Evolutionary conservation across 345 rosid genomes (phyloP).

Genomic region (Camelina neglecta): DNA sequence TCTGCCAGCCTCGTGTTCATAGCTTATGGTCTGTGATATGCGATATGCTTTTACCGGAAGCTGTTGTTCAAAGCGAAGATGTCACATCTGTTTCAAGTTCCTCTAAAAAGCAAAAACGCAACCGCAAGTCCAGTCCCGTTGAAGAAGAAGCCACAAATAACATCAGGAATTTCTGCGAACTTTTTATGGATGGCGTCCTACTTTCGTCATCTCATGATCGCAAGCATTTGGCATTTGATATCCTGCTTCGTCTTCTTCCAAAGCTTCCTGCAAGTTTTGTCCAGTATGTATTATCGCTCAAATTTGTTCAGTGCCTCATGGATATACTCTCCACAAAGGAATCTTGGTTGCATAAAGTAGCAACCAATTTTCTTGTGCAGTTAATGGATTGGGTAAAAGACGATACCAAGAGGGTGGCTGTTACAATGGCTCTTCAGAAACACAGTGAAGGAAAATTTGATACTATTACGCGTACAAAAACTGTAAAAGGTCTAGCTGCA

Average conservation of each 20-base stretch:
- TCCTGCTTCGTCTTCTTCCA: conserved; percentile 79
- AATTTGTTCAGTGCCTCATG: conserved; percentile 85
- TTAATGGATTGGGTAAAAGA: conserved; percentile 71
- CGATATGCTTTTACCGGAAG: conserved; percentile 77
- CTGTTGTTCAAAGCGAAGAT: conserved; percentile 72
- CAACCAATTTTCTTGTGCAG: conserved; percentile 73
- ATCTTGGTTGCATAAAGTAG: conserved; percentile 90
- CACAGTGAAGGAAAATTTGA: conserved; percentile 95
- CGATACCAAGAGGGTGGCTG: conserved; percentile 81
- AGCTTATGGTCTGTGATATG: conserved; percentile 80
- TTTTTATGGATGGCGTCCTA: conserved; percentile 76
- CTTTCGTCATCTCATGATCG: conserved; percentile 92
- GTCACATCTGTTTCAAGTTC: conserved; percentile 60
- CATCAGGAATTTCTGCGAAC: conserved; percentile 61
- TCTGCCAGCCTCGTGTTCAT: conserved; percentile 97
- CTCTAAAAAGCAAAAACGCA: conserved; percentile 77
- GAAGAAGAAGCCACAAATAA: conserved; percentile 77
- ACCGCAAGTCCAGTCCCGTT: conserved; percentile 70
- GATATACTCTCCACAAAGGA: conserved; percentile 90
- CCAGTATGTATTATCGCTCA: conserved; percentile 67
- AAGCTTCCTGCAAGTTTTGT: conserved; percentile 77
- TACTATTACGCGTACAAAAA: conserved; percentile 66
- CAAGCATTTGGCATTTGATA: conserved; percentile 86
- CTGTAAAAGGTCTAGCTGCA: conserved; percentile 76
- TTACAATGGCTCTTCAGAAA: conserved; percentile 80